Conservation (phyloP, 768 basidiomycete species). For the Boletus speciosus region DNA sequence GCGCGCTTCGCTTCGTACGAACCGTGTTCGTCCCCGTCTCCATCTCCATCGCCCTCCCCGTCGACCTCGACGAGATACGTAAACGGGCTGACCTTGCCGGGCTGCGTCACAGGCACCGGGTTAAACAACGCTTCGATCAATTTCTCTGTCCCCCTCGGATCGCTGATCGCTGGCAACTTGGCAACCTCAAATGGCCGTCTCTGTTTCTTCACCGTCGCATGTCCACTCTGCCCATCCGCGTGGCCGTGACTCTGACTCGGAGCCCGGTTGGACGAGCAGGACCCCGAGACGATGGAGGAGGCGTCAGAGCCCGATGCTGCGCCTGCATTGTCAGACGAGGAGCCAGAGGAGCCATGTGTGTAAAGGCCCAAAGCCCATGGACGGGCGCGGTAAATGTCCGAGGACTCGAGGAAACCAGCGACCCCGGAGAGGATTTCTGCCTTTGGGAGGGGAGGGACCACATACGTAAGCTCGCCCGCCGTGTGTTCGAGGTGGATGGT, state of each 20-base stretch:
- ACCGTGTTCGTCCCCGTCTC: conserved; percentile 5
- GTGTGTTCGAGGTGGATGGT: conserved; percentile 55
- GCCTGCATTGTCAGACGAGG: conserved; percentile 23
- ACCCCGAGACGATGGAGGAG: conserved; percentile 22
- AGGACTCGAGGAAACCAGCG: conserved; percentile 52
- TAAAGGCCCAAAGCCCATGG: conserved; percentile 51
- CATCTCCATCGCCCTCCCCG: conserved; percentile 20
- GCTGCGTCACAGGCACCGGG: conserved; percentile 47
- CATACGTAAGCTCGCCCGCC: conserved; percentile 53
- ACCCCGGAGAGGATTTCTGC: conserved; percentile 72
- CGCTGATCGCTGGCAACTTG: conserved; percentile 49
- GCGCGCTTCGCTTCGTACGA: background rate
- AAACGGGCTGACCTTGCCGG: conserved; percentile 30
- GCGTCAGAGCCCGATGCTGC: conserved; percentile 13
- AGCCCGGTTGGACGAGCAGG: background rate
- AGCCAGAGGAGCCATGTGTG: conserved; percentile 23
- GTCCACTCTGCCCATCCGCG: background rate
- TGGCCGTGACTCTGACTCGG: background rate
- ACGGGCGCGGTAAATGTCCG: conserved; percentile 50
- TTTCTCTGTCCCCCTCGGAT: conserved; percentile 63
- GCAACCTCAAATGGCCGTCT: conserved; percentile 30
- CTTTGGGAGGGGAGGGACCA: conserved; percentile 64
- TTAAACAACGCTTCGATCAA: conserved; percentile 82
- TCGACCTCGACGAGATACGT: conserved; percentile 35
- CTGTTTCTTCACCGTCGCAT: conserved; percentile 16